phyloP scores from a whole-genome alignment of 441 rosid genomes.

The Omphalea diandra region DNA sequence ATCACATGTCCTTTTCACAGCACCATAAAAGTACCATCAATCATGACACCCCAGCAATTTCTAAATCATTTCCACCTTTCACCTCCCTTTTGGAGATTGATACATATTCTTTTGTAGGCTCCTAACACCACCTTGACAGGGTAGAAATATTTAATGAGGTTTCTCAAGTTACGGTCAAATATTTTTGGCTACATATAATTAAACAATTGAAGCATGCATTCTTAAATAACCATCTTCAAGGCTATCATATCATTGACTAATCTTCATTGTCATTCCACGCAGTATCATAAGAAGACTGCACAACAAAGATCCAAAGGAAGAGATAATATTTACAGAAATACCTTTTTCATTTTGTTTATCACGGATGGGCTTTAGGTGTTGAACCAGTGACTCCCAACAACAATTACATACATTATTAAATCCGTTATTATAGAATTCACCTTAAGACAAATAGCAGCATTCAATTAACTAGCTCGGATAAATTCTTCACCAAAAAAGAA shows the following conservation, averaged over 20 bases:
- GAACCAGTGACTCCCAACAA: neutral
- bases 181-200: neutral
- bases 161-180: neutral
- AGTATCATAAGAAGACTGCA: neutral
- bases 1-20: neutral
- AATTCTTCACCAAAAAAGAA: neutral
- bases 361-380: neutral
- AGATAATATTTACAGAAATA: neutral
- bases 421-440: too few species aligned
- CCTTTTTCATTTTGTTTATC: too few species aligned
- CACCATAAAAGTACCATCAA: too few species aligned
- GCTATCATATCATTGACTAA: slow-evolving; percentile 14
- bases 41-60: neutral
- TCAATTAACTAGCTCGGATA: neutral
- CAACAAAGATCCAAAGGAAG: neutral
- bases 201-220: neutral
- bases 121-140: neutral
- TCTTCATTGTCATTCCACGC: neutral
- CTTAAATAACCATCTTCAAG: slow-evolving; percentile 2
- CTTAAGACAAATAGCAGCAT: neutral
- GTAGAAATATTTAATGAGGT: neutral
- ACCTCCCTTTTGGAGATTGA: neutral
- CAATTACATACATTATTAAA: neutral
- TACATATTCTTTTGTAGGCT: neutral
- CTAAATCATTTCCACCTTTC: neutral